A percentile compares a stretch with the other conserved stretches of the same genome.
These are phyloP conservation scores for Aureobasidium uvarum DNA, from an alignment of 2,329 filamentous ascomycete genomes.

Conservation along the genomic window DNA sequence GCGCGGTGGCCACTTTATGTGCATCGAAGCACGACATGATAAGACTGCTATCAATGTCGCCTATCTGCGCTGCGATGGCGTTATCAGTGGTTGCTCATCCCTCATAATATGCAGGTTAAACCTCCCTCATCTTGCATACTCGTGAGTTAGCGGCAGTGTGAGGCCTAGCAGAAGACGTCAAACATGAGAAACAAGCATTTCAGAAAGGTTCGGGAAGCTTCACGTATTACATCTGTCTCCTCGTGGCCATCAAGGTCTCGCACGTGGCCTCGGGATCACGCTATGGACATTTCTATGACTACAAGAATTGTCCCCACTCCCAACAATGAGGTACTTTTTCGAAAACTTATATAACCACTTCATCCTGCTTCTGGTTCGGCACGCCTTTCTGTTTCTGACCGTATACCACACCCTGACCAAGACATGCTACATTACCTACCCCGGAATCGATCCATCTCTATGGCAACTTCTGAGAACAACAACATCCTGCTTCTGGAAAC, in stretches of 20 bases:
- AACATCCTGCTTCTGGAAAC: background rate
- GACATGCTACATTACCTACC: background rate
- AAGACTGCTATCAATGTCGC: conserved; percentile 5
- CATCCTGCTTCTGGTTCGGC: background rate
- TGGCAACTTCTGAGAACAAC: background rate
- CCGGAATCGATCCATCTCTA: background rate
- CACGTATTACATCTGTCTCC: background rate
- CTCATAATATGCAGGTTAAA: conserved; percentile 2
- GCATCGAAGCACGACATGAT: conserved; percentile 3
- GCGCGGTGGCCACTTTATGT: background rate
- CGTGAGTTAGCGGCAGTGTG: background rate
- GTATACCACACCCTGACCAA: too few species aligned
- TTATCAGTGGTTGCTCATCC: conserved; percentile 16
- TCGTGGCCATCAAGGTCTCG: conserved; percentile 19
- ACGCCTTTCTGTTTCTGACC: background rate
- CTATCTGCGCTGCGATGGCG: conserved; percentile 21
- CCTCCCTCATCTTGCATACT: conserved; percentile 2
- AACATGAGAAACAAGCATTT: conserved; percentile 10
- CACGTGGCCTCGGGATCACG: conserved; percentile 21
- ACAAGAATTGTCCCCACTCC: conserved; percentile 13
- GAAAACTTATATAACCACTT: conserved; percentile 1
- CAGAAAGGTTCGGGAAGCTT: conserved; percentile 2
- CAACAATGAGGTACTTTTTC: background rate
- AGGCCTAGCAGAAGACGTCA: background rate
- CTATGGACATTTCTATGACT: conserved; percentile 24